A percentile compares a stretch with the other conserved stretches of the same genome.
These are phyloP conservation scores for Leccinum barrowsii DNA, from an alignment of 768 basidiomycete genomes.

Conservation along the genomic window DNA sequence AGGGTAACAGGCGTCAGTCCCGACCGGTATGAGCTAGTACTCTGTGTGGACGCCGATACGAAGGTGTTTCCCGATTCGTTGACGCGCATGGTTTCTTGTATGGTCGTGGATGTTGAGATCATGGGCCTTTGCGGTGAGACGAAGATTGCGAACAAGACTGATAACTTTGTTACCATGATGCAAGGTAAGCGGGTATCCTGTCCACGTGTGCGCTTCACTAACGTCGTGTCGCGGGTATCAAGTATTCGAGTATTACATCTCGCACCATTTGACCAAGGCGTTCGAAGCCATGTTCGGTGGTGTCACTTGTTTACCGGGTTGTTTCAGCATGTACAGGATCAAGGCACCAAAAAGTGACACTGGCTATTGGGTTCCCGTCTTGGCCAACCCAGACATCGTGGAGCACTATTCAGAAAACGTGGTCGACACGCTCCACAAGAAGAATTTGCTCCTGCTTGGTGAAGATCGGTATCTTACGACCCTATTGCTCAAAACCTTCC, in stretches of 20 bases:
- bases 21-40: constrained; percentile 90
- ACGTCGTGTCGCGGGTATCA: not conserved
- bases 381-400: constrained; percentile 97
- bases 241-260: constrained; percentile 99
- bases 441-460: constrained; percentile 93
- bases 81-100: constrained; percentile 93
- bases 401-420: constrained; percentile 99
- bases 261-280: constrained; percentile 97
- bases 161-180: constrained; percentile 99
- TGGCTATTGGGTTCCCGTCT: constrained; percentile 97
- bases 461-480: constrained; percentile 99
- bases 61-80: constrained; percentile 99
- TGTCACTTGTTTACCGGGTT: constrained; percentile 98
- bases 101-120: constrained; percentile 96
- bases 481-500: constrained; percentile 97
- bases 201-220: constrained; percentile 3
- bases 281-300: constrained; percentile 99
- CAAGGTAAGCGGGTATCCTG: constrained; percentile 67
- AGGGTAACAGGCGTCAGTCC: constrained; percentile 92
- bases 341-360: constrained; percentile 96
- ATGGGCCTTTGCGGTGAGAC: constrained; percentile 99
- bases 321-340: constrained; percentile 99
- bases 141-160: constrained; percentile 98
- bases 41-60: constrained; percentile 97
- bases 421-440: constrained; percentile 99